Evolutionary conservation across 345 rosid species (phyloP), one percentile per base, ranked within the genome.

Genomic region (Kernera saxatilis): DNA sequence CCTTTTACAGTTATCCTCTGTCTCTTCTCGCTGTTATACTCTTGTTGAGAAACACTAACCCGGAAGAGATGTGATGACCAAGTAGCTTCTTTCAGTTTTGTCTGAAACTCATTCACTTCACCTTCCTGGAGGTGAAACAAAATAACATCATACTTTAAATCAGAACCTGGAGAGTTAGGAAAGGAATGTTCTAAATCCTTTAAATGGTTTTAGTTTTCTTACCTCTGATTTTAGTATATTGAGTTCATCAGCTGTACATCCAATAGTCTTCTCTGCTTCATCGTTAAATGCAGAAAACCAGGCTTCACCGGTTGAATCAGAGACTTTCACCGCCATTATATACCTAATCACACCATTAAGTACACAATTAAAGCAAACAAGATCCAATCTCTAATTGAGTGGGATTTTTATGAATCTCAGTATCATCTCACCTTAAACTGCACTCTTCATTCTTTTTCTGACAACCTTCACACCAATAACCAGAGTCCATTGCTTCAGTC

Each of bases 401-500:
- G 14, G 26, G 2, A 8, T 3, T 9, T 25, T 26, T 27, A 30
- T 10, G 17, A 43, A 27, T 64, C 12, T 33, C 9, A 50, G 78
- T 50, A 40, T 65, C 39, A 84, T 49, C 33, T 36, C 49, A 73
- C 98, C 98, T 91, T 76, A 93, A 74, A 64, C 71, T 84, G 75
- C 92, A 88, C 32, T 87, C 91, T 25, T 83, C 81, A 48, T 89
- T 94, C 78, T 81, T 93, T 82, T 84, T 91, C 82, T 93, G 98
- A 79, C 98, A 93, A 36, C 88, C 90, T 78, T 93, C 97, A 67
- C 98, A 93, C 98, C 97, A 93, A 30, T 85, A 93, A 11, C 97
- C 97, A 67, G 94, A 89, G 54, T 85, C 96, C 55, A 91, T 33
- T 2, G 87, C 88, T 71, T 89, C 98, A 11, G 92, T 93, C 36